Base-by-base conservation (phyloP, 2,329 filamentous ascomycete genomes). In the Chaetomium olivaceum region DNA sequence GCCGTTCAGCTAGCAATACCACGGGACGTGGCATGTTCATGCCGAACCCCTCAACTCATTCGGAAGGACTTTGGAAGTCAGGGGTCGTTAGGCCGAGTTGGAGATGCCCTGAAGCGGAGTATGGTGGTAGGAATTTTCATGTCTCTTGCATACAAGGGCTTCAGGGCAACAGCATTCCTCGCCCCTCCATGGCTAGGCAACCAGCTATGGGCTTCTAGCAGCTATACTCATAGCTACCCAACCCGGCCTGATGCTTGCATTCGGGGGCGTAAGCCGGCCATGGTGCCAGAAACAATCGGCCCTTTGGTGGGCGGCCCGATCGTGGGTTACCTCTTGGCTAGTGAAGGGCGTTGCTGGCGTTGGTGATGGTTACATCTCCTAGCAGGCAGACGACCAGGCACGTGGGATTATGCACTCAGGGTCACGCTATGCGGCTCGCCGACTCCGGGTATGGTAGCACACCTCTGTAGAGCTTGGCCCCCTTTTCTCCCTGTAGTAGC, bases 291-390 rank as follows among this genome's bases (percentile, higher is more conserved):
- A 11, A 54, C 54, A 65, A 60, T 66, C 64, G 64, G 64, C 64
- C 64, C 64, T 60, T 66, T 63, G 56, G 54, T 48, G 46, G 63
- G 52, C 11, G 33, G n/a, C 29, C 16, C 19, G 23, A 25, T 23
- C 11, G 27, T 23, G 23, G 19, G n/a, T 16, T 4, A 36, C 56
- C 4, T 54, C 25, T 33, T 27, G 23, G 43, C 19, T 25, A 23
- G 46, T 25, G 8, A 16, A 14, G 19, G 43, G 31, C 33, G 55
- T 58, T 54, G 21, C 50, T 31, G 64, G 31, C 25, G 39, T 16
- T 56, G 23, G 43, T 29, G 60, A 62, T 57, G 48, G 64, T 66
- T 63, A 36, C 64, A 66, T 66, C 21, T 29, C 31, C 25, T 21
- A 29, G 25, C 33, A 31, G 14, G 31, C 31, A 50, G 25, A 31